These are phyloP conservation scores for Globisporangium irregulare DNA, from an alignment of 352 stramenopile species.

Conservation along the genomic window DNA sequence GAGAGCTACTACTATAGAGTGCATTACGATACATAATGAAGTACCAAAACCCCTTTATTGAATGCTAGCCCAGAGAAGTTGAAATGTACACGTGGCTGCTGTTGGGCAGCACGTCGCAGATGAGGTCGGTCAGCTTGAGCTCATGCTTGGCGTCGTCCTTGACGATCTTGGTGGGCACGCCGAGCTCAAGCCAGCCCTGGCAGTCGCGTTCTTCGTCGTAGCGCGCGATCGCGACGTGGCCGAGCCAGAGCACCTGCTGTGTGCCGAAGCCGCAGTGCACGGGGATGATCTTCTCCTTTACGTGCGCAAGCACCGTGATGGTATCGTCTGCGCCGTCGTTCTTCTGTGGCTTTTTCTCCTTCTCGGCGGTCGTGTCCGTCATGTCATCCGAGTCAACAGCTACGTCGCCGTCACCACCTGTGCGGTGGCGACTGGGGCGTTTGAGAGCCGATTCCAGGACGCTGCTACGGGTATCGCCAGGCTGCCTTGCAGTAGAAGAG, in stretches of 20 bases:
- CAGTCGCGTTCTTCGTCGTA: slow-evolving; percentile 51
- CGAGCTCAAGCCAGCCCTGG: slow-evolving; percentile 57
- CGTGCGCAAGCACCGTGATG: slow-evolving; percentile 59
- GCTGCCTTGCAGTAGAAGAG: neutral
- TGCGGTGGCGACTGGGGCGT: neutral
- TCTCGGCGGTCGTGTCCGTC: neutral
- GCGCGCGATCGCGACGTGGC: slow-evolving; percentile 64
- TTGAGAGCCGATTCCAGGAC: slow-evolving; percentile 3
- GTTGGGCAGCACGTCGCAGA: slow-evolving; percentile 64
- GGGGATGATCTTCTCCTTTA: slow-evolving; percentile 69
- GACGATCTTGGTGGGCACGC: slow-evolving; percentile 39
- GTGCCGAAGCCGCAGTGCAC: slow-evolving; percentile 70
- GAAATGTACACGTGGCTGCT: slow-evolving; percentile 67
- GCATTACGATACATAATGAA: neutral
- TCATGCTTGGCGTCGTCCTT: slow-evolving; percentile 41
- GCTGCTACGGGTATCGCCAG: neutral
- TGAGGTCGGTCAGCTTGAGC: slow-evolving; percentile 48
- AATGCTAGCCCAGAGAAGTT: slow-evolving; percentile 35
- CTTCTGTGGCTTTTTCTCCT: neutral
- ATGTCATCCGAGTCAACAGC: neutral
- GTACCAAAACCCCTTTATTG: neutral
- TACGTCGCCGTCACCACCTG: neutral
- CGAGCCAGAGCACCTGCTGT: slow-evolving; percentile 70
- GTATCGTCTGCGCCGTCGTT: slow-evolving; percentile 58
- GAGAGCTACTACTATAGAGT: neutral